Evolutionary conservation across 2,329 filamentous ascomycete species (phyloP), one percentile per base, ranked within the genome.

Genomic region (Pseudogymnoascus sp.): DNA sequence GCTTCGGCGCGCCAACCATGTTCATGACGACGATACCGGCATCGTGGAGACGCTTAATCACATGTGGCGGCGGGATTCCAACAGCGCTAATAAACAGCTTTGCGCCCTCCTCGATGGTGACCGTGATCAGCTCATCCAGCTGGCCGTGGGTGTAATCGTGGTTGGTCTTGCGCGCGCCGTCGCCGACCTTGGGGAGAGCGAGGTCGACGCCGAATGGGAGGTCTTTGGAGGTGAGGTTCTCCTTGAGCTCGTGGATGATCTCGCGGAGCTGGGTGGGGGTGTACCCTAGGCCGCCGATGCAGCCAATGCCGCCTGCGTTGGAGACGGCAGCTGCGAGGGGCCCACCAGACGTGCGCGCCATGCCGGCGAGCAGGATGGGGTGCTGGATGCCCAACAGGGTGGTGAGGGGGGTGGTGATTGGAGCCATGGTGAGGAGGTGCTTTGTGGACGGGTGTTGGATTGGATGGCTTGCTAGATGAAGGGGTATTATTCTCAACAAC

Each of bases 141-240:
- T 91, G 89, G 44, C 93, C 93, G 68, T 89, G 83, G 0, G 93
- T 97, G 79, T 97, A 97, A 76, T 97, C 93, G 77, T 96, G 91
- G 77, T 97, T 97, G 3, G 93, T 97, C 75, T 90, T 89, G 67
- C 93, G 86, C 6, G 93, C 93, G 35, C 78, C 81, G 42, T 89
- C 91, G 63, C 93, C 93, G 63, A 97, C 81, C 77, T 97, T 92
- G 0, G 93, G 93, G 11, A 97, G 83, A 0, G 93, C 93, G 1
- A 97, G 86, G 75, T 97, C 93, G 33, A 97, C 86, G 68, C 93
- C 93, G 74, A 97, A 97, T 0, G 93, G 90, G 4, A 96, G 82
- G 50, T 82, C 80, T 0, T 88, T 86, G 61, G 82, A 79, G 4
- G 71, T 71, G 1, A 97, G 84, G 67, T 88, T 81, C 11, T 85